A percentile compares a stretch with the other conserved stretches of the same genome.
These are phyloP conservation scores for Oryza officinalis DNA, from an alignment of 176 grass and related monocot genomes.

Conservation along the genomic window DNA sequence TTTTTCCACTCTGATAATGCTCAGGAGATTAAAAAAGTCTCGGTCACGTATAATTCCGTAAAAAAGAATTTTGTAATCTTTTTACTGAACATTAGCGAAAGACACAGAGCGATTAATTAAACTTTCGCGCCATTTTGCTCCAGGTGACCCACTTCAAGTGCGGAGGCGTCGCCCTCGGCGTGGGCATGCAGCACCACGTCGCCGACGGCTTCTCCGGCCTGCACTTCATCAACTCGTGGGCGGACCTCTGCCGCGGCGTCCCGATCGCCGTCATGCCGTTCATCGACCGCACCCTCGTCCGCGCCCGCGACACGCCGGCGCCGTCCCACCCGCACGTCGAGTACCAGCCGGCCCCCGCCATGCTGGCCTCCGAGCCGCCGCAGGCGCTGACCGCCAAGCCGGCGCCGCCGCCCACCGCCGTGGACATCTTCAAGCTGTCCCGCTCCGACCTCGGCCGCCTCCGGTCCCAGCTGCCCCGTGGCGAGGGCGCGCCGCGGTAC, in stretches of 20 bases:
- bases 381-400: constrained; percentile 33
- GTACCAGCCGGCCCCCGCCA: constrained; percentile 79
- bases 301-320: constrained; percentile 60
- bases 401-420: constrained; percentile 48
- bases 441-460: constrained; percentile 53
- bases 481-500: constrained; percentile 45
- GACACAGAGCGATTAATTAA: neutral
- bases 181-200: constrained; percentile 94
- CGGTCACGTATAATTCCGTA: neutral
- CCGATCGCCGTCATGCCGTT: constrained; percentile 61
- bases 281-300: constrained; percentile 81
- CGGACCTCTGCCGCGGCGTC: constrained; percentile 72
- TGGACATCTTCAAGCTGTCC: constrained; percentile 73
- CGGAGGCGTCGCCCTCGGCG: constrained; percentile 75
- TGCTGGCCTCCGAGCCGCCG: constrained; percentile 47
- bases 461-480: constrained; percentile 28
- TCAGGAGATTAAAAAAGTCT: neutral
- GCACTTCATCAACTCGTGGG: constrained; percentile 95
- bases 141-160: constrained; percentile 96
- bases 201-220: constrained; percentile 88
- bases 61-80: neutral
- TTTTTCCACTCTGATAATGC: neutral
- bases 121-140: constrained; percentile 7
- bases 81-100: neutral
- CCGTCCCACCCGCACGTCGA: constrained; percentile 72